Conservation (phyloP, 805 yeast species). For the Starmerella floris region DNA sequence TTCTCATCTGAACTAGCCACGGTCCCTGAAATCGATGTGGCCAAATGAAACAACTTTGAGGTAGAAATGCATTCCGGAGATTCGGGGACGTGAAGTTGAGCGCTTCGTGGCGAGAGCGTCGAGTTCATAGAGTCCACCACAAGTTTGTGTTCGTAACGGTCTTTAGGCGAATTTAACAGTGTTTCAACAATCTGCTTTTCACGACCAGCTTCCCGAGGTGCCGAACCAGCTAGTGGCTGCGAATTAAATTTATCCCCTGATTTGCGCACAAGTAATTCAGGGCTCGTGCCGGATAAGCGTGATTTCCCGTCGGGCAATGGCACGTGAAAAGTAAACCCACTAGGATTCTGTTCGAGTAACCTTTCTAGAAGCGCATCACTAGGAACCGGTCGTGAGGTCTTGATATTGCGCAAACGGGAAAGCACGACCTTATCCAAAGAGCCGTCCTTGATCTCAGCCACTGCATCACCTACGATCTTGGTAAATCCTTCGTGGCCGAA, state of each 20-base stretch:
- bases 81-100: conserved; percentile 3
- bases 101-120: conserved; percentile 2
- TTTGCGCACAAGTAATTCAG: conserved; percentile 12
- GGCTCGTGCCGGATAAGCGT: conserved; percentile 10
- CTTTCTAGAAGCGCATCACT: conserved; percentile 3
- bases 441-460: conserved; percentile 1
- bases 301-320: conserved; percentile 9
- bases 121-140: conserved; percentile 11
- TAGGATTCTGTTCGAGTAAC: conserved; percentile 6
- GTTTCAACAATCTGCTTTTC: neutral
- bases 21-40: conserved; percentile 6
- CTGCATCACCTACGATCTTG: conserved; percentile 6
- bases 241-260: conserved; percentile 6
- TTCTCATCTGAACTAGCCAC: neutral
- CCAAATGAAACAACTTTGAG: conserved; percentile 13
- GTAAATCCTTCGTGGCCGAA: conserved; percentile 10
- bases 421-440: conserved; percentile 14
- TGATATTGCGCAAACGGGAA: conserved; percentile 6
- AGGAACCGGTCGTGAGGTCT: neutral
- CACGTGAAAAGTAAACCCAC: conserved; percentile 12
- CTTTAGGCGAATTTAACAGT: conserved; percentile 7
- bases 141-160: conserved; percentile 11
- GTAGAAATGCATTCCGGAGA: conserved; percentile 4
- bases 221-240: conserved; percentile 15
- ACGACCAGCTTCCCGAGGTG: conserved; percentile 5